phyloP scores from a whole-genome alignment of 305 asterid species.

The Fraxinus latifolia region DNA sequence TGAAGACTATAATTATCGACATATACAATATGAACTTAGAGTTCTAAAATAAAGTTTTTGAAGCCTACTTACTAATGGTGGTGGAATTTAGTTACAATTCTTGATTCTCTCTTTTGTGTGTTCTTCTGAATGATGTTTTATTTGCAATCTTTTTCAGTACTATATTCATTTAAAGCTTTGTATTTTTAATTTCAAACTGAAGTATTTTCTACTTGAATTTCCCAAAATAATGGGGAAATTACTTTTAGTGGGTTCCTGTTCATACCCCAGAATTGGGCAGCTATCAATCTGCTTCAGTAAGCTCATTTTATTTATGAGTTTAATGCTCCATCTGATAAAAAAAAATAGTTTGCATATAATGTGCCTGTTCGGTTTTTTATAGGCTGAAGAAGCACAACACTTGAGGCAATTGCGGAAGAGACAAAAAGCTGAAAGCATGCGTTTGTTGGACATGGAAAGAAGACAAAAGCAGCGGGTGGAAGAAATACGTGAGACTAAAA shows the following conservation, averaged over 20 bases:
- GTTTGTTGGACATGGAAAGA: conserved; percentile 82
- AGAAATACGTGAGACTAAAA: conserved; percentile 72
- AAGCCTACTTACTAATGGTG: background rate
- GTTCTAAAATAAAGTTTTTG: background rate
- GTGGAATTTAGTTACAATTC: background rate
- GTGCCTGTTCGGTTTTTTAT: conserved; percentile 21
- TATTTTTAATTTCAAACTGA: background rate
- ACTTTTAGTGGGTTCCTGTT: background rate
- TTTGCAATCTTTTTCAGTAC: background rate
- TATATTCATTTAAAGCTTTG: background rate
- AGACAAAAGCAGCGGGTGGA: conserved; percentile 86
- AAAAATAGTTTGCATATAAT: conserved; percentile 6
- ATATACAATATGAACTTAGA: background rate
- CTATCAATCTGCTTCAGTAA: background rate
- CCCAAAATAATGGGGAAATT: background rate
- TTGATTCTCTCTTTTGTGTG: background rate
- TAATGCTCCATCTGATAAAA: background rate
- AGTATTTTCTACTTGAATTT: background rate
- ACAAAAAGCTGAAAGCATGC: conserved; percentile 70
- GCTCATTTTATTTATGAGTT: background rate
- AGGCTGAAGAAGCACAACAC: conserved; percentile 87
- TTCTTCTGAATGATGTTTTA: background rate
- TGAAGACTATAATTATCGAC: background rate
- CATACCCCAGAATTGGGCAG: background rate
- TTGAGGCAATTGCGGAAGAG: conserved; percentile 56